A percentile compares a stretch with the other conserved stretches of the same genome.
phyloP scores from a whole-genome alignment of 1,284 basidiomycete species.

The Trametes pubescens region DNA sequence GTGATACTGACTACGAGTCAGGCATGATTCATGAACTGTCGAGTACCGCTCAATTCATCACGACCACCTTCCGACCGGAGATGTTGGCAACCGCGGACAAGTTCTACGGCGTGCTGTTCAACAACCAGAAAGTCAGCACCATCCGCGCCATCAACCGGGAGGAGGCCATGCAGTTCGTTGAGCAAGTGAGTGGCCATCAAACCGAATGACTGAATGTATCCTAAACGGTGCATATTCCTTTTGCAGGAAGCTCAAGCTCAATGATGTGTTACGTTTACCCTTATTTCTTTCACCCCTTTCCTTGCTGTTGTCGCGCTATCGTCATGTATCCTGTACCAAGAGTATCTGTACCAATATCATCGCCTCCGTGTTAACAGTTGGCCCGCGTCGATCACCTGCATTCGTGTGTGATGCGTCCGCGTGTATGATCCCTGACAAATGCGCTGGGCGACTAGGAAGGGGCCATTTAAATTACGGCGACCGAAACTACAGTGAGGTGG shows the following conservation, averaged over 20 bases:
- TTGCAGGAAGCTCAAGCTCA: constrained; percentile 64
- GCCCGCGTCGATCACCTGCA: not conserved
- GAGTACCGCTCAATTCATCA: constrained; percentile 94
- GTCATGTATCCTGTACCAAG: constrained; percentile 24
- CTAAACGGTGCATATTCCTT: constrained; percentile 12
- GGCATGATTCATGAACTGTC: constrained; percentile 96
- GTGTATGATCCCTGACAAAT: constrained; percentile 1
- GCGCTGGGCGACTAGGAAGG: not conserved
- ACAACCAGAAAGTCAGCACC: constrained; percentile 93
- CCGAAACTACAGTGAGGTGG: no score
- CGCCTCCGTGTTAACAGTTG: not conserved
- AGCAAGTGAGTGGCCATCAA: constrained; percentile 60
- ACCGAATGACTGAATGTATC: no score
- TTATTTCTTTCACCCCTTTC: not conserved
- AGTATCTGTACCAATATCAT: constrained; percentile 22
- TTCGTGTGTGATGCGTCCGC: constrained; percentile 15
- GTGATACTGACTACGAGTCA: constrained; percentile 38
- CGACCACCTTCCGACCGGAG: constrained; percentile 98
- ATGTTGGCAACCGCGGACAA: constrained; percentile 96
- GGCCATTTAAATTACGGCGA: no score
- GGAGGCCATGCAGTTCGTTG: constrained; percentile 90
- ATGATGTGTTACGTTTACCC: constrained; percentile 38
- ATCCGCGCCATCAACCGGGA: constrained; percentile 85
- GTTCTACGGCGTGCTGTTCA: constrained; percentile 99
- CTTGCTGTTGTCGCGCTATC: constrained; percentile 27